Evolutionary conservation across 2,329 filamentous ascomycete genomes (phyloP).

Genomic region (Rutstroemia sp.): DNA sequence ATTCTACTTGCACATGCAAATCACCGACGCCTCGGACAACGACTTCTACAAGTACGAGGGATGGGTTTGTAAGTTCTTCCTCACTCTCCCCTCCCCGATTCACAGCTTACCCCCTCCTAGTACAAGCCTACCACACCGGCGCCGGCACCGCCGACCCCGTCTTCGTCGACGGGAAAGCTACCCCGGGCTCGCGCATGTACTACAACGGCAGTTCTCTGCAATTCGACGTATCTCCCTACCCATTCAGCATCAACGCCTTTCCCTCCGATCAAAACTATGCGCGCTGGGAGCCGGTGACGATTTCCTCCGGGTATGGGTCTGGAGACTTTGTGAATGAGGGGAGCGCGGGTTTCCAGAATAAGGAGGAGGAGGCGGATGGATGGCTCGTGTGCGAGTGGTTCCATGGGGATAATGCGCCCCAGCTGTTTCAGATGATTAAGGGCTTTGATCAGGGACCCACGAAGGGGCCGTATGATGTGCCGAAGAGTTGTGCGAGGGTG

Average conservation of each 20-base stretch:
- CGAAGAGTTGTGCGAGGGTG: conserved; percentile 16
- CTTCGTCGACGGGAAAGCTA: conserved; percentile 9
- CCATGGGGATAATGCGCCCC: conserved; percentile 21
- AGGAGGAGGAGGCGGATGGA: conserved; percentile 16
- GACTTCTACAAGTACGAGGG: conserved; percentile 9
- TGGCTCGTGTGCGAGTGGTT: conserved; percentile 25
- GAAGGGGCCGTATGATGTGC: conserved; percentile 8
- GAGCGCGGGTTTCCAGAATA: conserved; percentile 10
- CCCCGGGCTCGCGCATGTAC: conserved; percentile 11
- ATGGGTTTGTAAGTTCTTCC: conserved; percentile 14
- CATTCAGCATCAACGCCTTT: conserved; percentile 15
- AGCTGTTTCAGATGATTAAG: conserved; percentile 21
- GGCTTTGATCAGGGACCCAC: conserved; percentile 12
- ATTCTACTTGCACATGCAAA: conserved; percentile 18
- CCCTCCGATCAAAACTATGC: conserved; percentile 20
- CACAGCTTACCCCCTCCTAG: conserved; percentile 10
- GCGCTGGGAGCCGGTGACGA: conserved; percentile 16
- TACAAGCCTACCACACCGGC: conserved; percentile 22
- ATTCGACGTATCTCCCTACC: conserved; percentile 17
- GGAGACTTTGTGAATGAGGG: conserved; percentile 12
- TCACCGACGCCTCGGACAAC: conserved; percentile 2
- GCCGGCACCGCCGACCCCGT: conserved; percentile 20
- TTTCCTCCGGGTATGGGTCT: conserved; percentile 12
- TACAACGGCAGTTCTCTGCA: conserved; percentile 20
- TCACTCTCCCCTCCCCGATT: background rate